Percentiles rank a stretch among this genome's conserved stretches.
Conservation (phyloP, 768 basidiomycete genomes). For the Strobilomyces confusus region DNA sequence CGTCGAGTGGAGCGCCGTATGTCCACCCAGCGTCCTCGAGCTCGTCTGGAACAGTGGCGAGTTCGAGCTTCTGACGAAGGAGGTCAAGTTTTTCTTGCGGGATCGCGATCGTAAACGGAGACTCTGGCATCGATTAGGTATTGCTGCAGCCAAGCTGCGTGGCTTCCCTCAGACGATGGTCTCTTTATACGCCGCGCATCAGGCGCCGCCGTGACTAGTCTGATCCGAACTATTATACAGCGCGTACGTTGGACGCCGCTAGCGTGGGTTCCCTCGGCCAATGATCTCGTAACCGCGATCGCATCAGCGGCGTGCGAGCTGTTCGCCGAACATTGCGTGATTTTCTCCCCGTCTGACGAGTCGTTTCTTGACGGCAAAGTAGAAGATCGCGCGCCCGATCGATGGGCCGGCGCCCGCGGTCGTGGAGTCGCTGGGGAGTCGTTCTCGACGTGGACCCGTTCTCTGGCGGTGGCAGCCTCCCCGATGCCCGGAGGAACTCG, state of each 20-base stretch:
- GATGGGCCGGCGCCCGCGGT: neutral
- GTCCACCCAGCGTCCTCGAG: constrained; percentile 46
- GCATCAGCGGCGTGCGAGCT: neutral
- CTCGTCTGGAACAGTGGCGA: constrained; percentile 53
- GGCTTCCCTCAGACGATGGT: too few relatives aligned
- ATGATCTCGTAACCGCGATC: neutral
- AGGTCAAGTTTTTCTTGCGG: constrained; percentile 38
- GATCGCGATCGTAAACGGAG: constrained; percentile 46
- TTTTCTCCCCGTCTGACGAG: neutral
- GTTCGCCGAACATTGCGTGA: neutral
- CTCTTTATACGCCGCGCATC: too few relatives aligned
- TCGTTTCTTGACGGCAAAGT: neutral
- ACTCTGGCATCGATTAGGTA: neutral
- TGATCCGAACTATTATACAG: too few relatives aligned
- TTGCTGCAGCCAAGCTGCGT: too few relatives aligned
- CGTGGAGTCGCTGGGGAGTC: neutral
- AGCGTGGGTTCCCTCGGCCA: neutral
- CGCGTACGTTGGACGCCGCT: too few relatives aligned
- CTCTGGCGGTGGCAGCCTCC: neutral
- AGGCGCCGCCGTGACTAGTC: too few relatives aligned
- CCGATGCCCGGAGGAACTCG: neutral
- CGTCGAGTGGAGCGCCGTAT: constrained; percentile 49
- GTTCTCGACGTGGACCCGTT: neutral
- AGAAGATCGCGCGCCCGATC: neutral
- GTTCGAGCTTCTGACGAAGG: constrained; percentile 44